A percentile compares a stretch with the other conserved stretches of the same genome.
Conservation (phyloP, 129 eudicot genomes). For the Flaveria sonorensis region DNA sequence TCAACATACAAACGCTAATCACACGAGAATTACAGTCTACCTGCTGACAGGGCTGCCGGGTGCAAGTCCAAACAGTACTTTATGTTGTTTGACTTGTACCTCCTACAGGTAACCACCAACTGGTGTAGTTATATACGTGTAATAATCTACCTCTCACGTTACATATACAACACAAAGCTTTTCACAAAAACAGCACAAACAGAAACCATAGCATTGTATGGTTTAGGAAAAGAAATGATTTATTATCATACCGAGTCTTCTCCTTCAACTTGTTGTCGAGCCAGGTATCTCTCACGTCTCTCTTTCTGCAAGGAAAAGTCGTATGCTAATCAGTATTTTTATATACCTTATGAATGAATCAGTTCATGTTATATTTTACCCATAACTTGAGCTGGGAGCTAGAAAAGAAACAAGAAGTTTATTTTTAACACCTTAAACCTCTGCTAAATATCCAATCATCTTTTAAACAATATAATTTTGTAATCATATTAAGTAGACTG, state of each 20-base stretch:
- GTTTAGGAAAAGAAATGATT: slow-evolving; percentile 7
- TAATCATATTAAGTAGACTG: background rate
- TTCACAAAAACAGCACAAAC: slow-evolving; percentile 28
- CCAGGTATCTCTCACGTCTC: slow-evolving; percentile 90
- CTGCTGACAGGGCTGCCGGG: slow-evolving; percentile 23
- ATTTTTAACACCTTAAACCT: too few species aligned
- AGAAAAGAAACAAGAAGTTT: too few species aligned
- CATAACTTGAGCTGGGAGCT: too few species aligned
- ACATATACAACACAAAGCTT: slow-evolving; percentile 27
- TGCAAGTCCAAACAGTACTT: slow-evolving; percentile 30
- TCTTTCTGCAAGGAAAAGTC: slow-evolving; percentile 61
- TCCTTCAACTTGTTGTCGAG: slow-evolving; percentile 89
- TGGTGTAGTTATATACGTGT: slow-evolving; percentile 16
- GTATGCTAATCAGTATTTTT: background rate
- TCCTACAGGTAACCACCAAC: slow-evolving; percentile 36
- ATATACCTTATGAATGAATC: background rate
- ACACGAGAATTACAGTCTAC: background rate
- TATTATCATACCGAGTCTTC: slow-evolving; percentile 62
- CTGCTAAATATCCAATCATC: too few species aligned
- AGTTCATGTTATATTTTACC: background rate
- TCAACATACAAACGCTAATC: background rate
- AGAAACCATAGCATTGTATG: slow-evolving; percentile 6
- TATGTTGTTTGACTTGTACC: slow-evolving; percentile 34
- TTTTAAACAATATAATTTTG: background rate
- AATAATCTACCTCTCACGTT: slow-evolving; percentile 32